Conservation (phyloP, 2,329 filamentous ascomycete species). For the Aspergillus sp. region DNA sequence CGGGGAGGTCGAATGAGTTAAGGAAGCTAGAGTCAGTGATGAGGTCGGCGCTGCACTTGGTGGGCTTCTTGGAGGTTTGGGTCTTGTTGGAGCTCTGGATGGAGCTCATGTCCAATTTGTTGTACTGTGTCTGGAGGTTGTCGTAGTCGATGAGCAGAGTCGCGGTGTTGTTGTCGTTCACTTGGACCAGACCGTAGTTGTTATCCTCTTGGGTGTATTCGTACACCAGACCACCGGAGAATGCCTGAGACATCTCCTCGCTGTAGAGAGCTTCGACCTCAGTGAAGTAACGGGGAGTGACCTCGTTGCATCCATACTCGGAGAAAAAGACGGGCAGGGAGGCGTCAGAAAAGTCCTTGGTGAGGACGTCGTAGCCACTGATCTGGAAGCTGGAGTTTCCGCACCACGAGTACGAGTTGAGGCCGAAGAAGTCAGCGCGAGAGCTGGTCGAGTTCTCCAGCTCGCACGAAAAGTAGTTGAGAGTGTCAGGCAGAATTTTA, state of each 20-base stretch:
- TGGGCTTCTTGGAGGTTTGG: constrained; percentile 51
- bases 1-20: constrained; percentile 73
- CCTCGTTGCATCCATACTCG: constrained; percentile 62
- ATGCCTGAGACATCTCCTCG: constrained; percentile 52
- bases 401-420: constrained; percentile 68
- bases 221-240: constrained; percentile 55
- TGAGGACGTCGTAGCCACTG: constrained; percentile 53
- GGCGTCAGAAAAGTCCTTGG: constrained; percentile 54
- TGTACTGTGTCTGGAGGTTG: constrained; percentile 70
- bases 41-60: constrained; percentile 61
- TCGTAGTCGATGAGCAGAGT: constrained; percentile 63
- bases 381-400: constrained; percentile 52
- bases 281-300: constrained; percentile 53
- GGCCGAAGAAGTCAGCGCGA: constrained; percentile 59
- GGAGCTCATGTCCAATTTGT: constrained; percentile 64
- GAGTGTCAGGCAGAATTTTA: constrained; percentile 55
- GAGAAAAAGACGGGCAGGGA: constrained; percentile 63
- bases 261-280: constrained; percentile 60
- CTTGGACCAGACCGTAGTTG: constrained; percentile 54
- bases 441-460: constrained; percentile 46
- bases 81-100: constrained; percentile 61
- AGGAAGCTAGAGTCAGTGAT: constrained; percentile 65
- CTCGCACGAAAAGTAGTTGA: constrained; percentile 58
- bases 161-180: constrained; percentile 56
- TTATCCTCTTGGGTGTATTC: constrained; percentile 46